A percentile compares a stretch with the other conserved stretches of the same genome.
phyloP scores from a whole-genome alignment of 73 alveolate genomes.

The Paramecium biaurelia region DNA sequence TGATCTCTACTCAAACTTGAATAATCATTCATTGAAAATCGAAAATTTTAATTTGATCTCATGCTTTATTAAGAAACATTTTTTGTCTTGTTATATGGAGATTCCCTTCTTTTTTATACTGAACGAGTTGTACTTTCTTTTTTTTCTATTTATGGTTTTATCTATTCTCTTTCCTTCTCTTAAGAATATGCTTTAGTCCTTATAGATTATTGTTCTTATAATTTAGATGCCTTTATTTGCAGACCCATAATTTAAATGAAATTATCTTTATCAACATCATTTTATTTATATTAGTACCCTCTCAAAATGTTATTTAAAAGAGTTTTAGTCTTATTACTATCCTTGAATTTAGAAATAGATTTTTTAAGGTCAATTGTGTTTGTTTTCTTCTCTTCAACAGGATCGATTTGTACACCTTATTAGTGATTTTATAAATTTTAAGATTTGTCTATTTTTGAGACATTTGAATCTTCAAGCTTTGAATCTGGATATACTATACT shows the following conservation, averaged over 20 bases:
- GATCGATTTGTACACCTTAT: neutral
- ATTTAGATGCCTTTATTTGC: constrained; percentile 19
- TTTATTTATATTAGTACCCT: neutral
- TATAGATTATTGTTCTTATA: neutral
- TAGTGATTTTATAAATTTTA: neutral
- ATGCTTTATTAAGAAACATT: neutral
- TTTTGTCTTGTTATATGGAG: neutral
- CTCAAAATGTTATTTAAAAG: neutral
- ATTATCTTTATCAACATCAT: neutral
- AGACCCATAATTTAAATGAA: neutral
- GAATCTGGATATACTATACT: neutral
- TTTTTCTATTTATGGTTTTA: neutral
- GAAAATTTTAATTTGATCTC: neutral
- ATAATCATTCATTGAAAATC: constrained; percentile 15
- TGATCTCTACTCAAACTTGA: constrained; percentile 3
- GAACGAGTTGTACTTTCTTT: neutral
- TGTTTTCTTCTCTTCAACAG: neutral
- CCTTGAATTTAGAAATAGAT: neutral
- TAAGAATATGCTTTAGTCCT: neutral
- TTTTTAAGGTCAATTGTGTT: neutral
- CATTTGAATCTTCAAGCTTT: neutral
- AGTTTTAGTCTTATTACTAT: neutral
- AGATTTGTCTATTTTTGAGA: neutral
- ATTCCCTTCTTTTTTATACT: neutral
- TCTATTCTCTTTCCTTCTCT: neutral